These are phyloP conservation scores for Albizia julibrissin DNA, from an alignment of 306 rosid genomes.

Conservation along the genomic window DNA sequence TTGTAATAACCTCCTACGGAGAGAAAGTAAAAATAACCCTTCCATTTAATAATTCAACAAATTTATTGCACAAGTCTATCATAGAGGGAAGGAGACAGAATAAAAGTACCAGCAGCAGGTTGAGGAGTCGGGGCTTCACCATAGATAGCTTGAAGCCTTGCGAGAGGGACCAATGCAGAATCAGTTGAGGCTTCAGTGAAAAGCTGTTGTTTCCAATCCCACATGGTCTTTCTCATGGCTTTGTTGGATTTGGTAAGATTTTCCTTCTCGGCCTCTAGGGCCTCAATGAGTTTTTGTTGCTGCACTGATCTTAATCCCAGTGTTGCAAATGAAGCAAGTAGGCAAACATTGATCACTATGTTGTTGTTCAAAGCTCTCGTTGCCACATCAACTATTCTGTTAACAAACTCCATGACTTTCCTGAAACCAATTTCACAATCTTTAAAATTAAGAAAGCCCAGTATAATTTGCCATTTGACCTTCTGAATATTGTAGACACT, in stretches of 20 bases:
- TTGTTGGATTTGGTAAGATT: slow-evolving; percentile 66
- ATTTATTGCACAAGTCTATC: background rate
- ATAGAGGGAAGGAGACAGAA: slow-evolving; percentile 11
- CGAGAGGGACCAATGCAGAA: slow-evolving; percentile 55
- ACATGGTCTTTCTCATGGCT: slow-evolving; percentile 61
- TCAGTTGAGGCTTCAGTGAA: slow-evolving; percentile 60
- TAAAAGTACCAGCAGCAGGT: slow-evolving; percentile 44
- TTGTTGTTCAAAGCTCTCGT: slow-evolving; percentile 56
- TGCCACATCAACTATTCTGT: slow-evolving; percentile 45
- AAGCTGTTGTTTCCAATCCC: slow-evolving; percentile 90
- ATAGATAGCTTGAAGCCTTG: slow-evolving; percentile 66
- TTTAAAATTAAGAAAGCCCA: background rate
- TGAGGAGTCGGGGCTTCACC: slow-evolving; percentile 60
- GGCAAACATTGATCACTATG: slow-evolving; percentile 53
- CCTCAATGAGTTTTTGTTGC: slow-evolving; percentile 65
- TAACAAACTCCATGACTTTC: slow-evolving; percentile 55
- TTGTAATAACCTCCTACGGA: background rate
- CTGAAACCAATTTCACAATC: slow-evolving; percentile 31
- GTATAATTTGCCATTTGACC: background rate
- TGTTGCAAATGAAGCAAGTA: slow-evolving; percentile 54
- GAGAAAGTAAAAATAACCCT: background rate
- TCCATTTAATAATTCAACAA: background rate
- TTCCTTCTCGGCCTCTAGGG: slow-evolving; percentile 72
- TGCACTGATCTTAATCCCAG: slow-evolving; percentile 52
- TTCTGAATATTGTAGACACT: background rate